Base-by-base conservation (phyloP, 2,329 filamentous ascomycete species). In the Claviceps fusiformis region DNA sequence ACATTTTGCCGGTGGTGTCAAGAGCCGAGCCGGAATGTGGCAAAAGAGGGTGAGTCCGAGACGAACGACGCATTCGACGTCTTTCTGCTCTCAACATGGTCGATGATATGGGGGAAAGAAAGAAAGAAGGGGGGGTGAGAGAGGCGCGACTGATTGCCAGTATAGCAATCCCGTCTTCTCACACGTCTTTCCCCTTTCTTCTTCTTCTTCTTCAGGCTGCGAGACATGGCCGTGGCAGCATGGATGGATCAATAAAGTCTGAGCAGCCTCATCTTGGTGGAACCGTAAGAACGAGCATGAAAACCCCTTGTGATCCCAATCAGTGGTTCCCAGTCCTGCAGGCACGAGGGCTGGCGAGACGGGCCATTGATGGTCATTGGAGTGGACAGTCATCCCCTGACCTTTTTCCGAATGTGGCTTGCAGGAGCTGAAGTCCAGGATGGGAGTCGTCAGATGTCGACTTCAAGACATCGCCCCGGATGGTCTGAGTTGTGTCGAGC, bases 351-450 rank as follows among this genome's bases (percentile, higher is more conserved):
- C 43, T 44, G 6, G 17, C 5, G 41, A 17, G 41, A 19, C 11
- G 10, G 44, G 24, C 44, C 45, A 47, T 29, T 15, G 11, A 47
- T 47, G 27, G 27, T 6, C 45, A 27, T 45, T 45, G 43, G 24
- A n/a, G 3, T 24, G 43, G 15, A 10, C 15, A 27, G 27, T 15
- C 13, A n/a, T 4, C 27, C 45, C 45, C 45, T 47, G 45, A 1
- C 19, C 5, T 11, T 13, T 39, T 35, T 55, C 50, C 29, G 43
- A 59, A 41, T 58, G 61, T 67, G 64, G 63, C 62, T 67, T 69
- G 65, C 68, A 68, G 63, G 60, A 71, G 69, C 68, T 71, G 69
- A 71, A 60, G 54, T 24, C 29, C 44, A 39, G 29, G 46, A 52
- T 33, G 39, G 35, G 61, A 19, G 54, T n/a, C 41, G n/a, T 43